Conservation (phyloP, 352 stramenopile genomes). For the Phytophthora europaea region DNA sequence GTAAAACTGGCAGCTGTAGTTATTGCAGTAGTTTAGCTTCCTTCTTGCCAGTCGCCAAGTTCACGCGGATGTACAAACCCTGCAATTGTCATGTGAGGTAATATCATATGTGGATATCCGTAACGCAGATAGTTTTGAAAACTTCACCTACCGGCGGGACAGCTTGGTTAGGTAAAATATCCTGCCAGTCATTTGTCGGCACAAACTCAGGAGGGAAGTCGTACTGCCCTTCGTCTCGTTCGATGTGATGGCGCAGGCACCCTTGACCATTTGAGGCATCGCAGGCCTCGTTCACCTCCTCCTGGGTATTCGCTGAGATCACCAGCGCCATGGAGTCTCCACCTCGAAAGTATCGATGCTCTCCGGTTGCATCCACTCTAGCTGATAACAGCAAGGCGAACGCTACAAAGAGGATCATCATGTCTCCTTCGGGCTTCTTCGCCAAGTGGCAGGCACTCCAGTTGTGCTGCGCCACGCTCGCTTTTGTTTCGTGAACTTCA, state of each 20-base stretch:
- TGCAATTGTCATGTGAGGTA: slow-evolving; percentile 16
- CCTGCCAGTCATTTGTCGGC: slow-evolving; percentile 67
- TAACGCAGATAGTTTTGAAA: neutral
- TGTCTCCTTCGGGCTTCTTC: slow-evolving; percentile 8
- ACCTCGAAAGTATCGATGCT: slow-evolving; percentile 16
- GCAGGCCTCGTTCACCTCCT: slow-evolving; percentile 23
- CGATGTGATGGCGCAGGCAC: slow-evolving; percentile 22
- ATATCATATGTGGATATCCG: neutral
- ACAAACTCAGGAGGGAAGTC: slow-evolving; percentile 60
- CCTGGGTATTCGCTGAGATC: slow-evolving; percentile 14
- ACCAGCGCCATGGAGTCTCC: slow-evolving; percentile 29
- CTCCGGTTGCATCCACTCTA: neutral
- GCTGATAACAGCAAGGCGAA: slow-evolving; percentile 1
- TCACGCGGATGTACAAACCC: slow-evolving; percentile 71
- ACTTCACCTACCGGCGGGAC: slow-evolving; percentile 49
- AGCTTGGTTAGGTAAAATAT: slow-evolving; percentile 61
- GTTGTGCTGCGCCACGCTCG: too few relatives aligned
- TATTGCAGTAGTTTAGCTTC: slow-evolving; percentile 61
- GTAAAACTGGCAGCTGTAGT: neutral
- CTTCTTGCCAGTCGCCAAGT: slow-evolving; percentile 67
- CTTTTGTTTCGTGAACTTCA: neutral
- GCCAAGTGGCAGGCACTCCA: neutral
- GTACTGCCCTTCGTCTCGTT: slow-evolving; percentile 6
- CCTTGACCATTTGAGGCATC: slow-evolving; percentile 19
- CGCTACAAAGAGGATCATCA: neutral